phyloP scores from a whole-genome alignment of 208 protist species.

The Angomonas ambiguus region DNA sequence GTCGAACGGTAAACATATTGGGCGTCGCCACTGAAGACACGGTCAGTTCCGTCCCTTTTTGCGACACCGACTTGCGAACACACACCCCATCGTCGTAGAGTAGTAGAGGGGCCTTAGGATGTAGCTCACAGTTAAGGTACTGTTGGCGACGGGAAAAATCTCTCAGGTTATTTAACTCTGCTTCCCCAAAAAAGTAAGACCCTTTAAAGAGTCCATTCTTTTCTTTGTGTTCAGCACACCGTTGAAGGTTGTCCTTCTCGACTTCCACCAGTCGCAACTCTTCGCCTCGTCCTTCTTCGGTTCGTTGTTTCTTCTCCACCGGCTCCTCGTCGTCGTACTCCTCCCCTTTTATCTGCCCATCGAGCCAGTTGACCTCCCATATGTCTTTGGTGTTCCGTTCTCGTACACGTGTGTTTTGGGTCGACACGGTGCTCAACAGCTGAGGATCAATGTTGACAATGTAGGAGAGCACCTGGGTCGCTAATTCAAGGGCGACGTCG shows the following conservation, averaged over 20 bases:
- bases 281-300: constrained; percentile 21
- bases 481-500: constrained; percentile 52
- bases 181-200: constrained; percentile 80
- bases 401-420: constrained; percentile 42
- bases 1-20: constrained; percentile 64
- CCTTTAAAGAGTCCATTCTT: constrained; percentile 50
- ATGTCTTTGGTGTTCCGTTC: constrained; percentile 57
- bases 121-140: constrained; percentile 63
- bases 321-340: not conserved
- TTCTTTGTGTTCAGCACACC: constrained; percentile 57
- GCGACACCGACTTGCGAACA: constrained; percentile 59
- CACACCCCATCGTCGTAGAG: constrained; percentile 77
- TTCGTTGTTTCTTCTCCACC: constrained; percentile 21
- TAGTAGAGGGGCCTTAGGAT: constrained; percentile 72
- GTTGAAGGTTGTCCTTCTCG: constrained; percentile 37
- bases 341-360: constrained; percentile 38
- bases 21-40: constrained; percentile 76
- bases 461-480: constrained; percentile 83
- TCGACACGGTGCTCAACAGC: constrained; percentile 45
- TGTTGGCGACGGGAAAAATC: constrained; percentile 47
- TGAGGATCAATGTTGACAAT: constrained; percentile 58
- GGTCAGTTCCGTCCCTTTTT: constrained; percentile 50
- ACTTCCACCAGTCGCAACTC: constrained; percentile 39
- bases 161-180: constrained; percentile 55
- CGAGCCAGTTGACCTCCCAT: constrained; percentile 87